Base-by-base conservation (phyloP, 2,329 filamentous ascomycete species). In the Hymenoscyphus fructigenus region DNA sequence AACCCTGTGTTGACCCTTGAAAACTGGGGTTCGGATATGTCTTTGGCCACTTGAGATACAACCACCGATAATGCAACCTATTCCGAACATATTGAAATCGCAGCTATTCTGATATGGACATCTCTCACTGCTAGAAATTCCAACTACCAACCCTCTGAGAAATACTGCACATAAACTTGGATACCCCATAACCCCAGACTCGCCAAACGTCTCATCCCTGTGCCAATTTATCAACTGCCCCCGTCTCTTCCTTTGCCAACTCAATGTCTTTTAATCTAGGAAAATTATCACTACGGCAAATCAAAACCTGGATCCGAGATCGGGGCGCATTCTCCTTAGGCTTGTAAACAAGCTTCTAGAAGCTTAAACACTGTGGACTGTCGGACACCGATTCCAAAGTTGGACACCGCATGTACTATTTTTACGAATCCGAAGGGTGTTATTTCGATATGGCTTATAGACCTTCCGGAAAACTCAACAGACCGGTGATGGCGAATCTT, bases 21-120 rank as follows among this genome's bases (percentile, higher is more conserved):
- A 50, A 50, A 15, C 44, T 9, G n/a, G 7, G n/a, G 10, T 12
- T 50, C 26, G 20, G 20, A 23, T 23, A 50, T 20, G 44, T 23
- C n/a, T 50, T 50, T 50, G 44, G 44, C 20, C 26, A 50, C 44
- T 50, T 50, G 44, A 50, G 44, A 50, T 50, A 50, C 44, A 23
- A 23, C 44, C n/a, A 50, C 44, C 20, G 17, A 23, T 23, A 26
- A 23, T 12, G 44, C n/a, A 50, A 12, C 7, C 6, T 23, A 23
- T 23, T 26, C 6, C 20, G 4, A 23, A 50, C 44, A 23, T 12
- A 7, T 50, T 23, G n/a, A 50, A 3, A 23, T 10, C 5, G 26
- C n/a, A 23, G 20, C 9, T 23, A 50, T 20, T 50, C 20, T 50
- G 23, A 12, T 12, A n/a, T 12, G n/a, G 9, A 23, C 1, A 23